Base-by-base conservation (phyloP, 495 filamentous ascomycete species). In the Thermothielavioides terrestris region DNA sequence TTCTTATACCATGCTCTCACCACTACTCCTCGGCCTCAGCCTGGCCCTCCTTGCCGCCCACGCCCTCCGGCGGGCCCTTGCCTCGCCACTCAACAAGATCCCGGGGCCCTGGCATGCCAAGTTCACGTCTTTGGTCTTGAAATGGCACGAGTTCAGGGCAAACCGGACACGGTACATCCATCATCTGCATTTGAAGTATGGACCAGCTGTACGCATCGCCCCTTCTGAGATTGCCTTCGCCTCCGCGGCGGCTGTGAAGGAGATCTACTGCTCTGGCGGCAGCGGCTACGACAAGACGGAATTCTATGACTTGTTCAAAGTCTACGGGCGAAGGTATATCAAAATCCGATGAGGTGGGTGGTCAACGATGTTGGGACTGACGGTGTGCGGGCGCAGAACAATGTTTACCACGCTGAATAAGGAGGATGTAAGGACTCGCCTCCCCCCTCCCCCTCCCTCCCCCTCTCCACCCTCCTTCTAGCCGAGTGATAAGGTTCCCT, bases 261-360 rank as follows among this genome's bases (percentile, higher is more conserved):
- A 83, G 59, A 84, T 85, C 18, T 85, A 85, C 60, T 70, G 73
- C 25, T 78, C 76, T 0, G 77, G 77, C 1, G 81, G 81, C 0
- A 83, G 80, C 54, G 81, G 81, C 7, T 85, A 81, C 53, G 76
- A 83, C 46, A 85, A 85, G 66, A 84, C 80, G 0, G 78, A 81
- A 53, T 81, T 80, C 46, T 86, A 85, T 64, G 70, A 76, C 34
- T 58, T 83, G 9, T 85, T 85, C 56, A 72, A 67, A 49, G 70
- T 81, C 25, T 82, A 76, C 56, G 72, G 70, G 15, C 68, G 67
- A 25, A 78, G 74, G 77, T 76, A 45, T 34, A 60, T 51, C 9
- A 14, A 17, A 10, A 4, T 21, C 4, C 11, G 1, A 9, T 23
- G 20, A 11, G 15, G 15, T 11, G 4, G 1, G 11, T 8, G 15